A percentile compares a stretch with the other conserved stretches of the same genome.
These are phyloP conservation scores for Penicillium sp. DNA, from an alignment of 2,329 filamentous ascomycete species.

Conservation along the genomic window DNA sequence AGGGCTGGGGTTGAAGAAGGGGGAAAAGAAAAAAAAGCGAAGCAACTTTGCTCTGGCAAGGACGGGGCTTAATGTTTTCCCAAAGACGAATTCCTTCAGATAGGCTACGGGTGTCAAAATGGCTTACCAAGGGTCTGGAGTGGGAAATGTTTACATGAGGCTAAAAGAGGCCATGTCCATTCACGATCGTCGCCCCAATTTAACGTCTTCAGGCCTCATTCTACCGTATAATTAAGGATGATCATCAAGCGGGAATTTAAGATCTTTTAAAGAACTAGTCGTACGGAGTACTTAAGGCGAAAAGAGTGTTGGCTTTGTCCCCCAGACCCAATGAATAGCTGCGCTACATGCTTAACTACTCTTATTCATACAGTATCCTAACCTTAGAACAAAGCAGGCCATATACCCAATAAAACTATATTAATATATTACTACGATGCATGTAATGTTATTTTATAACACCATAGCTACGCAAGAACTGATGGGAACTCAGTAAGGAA, in stretches of 20 bases:
- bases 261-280: not conserved
- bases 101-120: not conserved
- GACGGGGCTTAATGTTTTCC: not conserved
- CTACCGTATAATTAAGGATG: not conserved
- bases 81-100: too few species aligned
- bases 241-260: not conserved
- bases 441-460: not conserved
- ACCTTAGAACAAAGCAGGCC: too few species aligned
- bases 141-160: not conserved
- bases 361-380: too few species aligned
- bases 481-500: not conserved
- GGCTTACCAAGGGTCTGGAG: not conserved
- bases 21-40: not conserved
- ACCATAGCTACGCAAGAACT: not conserved
- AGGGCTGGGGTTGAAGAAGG: not conserved
- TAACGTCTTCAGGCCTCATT: not conserved
- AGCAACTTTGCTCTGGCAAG: not conserved
- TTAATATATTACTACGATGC: not conserved
- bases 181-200: not conserved
- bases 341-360: too few species aligned
- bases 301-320: too few species aligned
- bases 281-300: not conserved
- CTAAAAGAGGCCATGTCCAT: not conserved
- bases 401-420: not conserved
- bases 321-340: too few species aligned